phyloP scores from a whole-genome alignment of 345 rosid genomes.

The Erodium maritimum region DNA sequence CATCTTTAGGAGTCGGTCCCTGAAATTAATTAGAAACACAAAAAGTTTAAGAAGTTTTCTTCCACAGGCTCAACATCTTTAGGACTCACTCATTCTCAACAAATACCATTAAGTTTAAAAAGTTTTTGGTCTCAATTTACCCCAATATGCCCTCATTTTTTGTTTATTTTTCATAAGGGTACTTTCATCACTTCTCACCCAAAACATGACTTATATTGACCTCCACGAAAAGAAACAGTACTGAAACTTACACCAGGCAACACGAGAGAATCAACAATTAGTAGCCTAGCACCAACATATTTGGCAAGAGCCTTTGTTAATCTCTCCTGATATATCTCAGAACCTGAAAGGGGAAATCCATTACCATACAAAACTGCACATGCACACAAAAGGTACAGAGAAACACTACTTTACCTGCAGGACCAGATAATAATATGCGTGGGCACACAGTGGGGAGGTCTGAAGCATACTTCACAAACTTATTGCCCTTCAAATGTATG shows the following conservation, averaged over 20 bases:
- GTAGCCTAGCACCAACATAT: constrained; percentile 66
- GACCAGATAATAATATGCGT: constrained; percentile 87
- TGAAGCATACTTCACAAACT: constrained; percentile 53
- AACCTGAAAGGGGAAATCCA: constrained; percentile 36
- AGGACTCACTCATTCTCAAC: too few relatives aligned
- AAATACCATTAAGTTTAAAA: too few relatives aligned
- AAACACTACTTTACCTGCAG: constrained; percentile 46
- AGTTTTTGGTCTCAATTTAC: too few relatives aligned
- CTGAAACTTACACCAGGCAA: constrained; percentile 80
- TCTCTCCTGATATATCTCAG: constrained; percentile 95
- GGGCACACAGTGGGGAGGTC: constrained; percentile 72
- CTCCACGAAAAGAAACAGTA: background rate
- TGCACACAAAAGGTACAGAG: background rate
- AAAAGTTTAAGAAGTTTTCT: too few relatives aligned
- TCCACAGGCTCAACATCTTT: too few relatives aligned
- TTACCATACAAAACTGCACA: background rate
- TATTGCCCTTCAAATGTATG: constrained; percentile 68
- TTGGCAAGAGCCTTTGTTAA: constrained; percentile 85
- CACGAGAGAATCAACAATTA: constrained; percentile 71
- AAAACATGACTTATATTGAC: too few relatives aligned
- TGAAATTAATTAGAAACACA: constrained; percentile 15
- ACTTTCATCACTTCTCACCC: too few relatives aligned
- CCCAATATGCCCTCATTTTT: too few relatives aligned
- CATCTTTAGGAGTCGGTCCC: constrained; percentile 61
- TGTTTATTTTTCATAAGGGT: too few relatives aligned